Percentiles rank a stretch among this genome's conserved stretches.
Evolutionary conservation across 1,139 yeast species (phyloP).

Genomic region (Geotrichum bryndzae): DNA sequence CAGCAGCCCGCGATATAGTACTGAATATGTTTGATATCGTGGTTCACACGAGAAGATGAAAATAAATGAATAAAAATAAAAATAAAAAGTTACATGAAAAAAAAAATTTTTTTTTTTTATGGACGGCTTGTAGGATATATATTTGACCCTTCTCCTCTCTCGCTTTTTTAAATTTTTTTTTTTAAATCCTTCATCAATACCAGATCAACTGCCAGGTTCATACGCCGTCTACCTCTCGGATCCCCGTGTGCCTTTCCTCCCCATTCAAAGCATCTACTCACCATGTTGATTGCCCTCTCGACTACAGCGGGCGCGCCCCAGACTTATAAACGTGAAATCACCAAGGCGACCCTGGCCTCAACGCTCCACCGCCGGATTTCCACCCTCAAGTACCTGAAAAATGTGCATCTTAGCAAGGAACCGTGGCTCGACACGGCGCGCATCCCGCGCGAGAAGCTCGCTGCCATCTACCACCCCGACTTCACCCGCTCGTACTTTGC

Average conservation of each 20-base stretch:
- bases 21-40: no score
- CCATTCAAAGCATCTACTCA: not conserved
- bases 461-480: conserved; percentile 5
- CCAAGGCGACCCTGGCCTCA: conserved; percentile 1
- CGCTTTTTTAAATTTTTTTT: not conserved
- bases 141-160: not conserved
- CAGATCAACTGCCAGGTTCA: not conserved
- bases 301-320: conserved; percentile 7
- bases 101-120: not conserved
- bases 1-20: no score
- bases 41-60: no score
- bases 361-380: conserved; percentile 8
- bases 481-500: conserved; percentile 13
- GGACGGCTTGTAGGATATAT: not conserved
- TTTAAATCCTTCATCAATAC: not conserved
- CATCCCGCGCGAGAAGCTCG: conserved; percentile 9
- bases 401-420: conserved; percentile 13
- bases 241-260: not conserved
- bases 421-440: conserved; percentile 11
- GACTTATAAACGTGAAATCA: conserved; percentile 11
- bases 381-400: conserved; percentile 11
- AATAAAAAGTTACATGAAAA: not conserved
- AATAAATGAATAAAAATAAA: no score
- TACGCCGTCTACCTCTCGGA: not conserved
- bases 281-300: conserved; percentile 12